Conservation (phyloP, 441 rosid genomes). For the Aquilaria agallochum region DNA sequence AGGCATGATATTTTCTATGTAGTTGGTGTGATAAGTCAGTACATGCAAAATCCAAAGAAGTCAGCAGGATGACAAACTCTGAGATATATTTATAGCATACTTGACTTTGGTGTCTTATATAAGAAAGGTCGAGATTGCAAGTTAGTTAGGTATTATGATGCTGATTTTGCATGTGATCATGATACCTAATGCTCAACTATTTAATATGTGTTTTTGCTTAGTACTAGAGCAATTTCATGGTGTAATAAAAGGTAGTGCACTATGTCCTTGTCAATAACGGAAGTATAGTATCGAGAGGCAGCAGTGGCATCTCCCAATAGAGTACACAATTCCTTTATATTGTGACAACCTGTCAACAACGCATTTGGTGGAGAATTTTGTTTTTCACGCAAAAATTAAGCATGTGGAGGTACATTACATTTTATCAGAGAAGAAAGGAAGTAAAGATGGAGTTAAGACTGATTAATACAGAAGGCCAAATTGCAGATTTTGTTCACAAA, state of each 20-base stretch:
- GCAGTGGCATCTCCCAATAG: neutral
- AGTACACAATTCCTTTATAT: too few species aligned
- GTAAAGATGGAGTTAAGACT: too few species aligned
- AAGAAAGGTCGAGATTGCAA: neutral
- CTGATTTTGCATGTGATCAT: constrained; percentile 1
- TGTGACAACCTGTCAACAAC: too few species aligned
- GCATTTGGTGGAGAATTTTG: too few species aligned
- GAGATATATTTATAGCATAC: constrained; percentile 6
- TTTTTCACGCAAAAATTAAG: too few species aligned
- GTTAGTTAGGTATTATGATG: constrained; percentile 6
- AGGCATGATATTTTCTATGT: neutral
- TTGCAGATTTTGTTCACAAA: too few species aligned
- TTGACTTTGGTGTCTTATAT: constrained; percentile 8
- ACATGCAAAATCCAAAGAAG: constrained; percentile 11
- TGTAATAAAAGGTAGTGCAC: neutral
- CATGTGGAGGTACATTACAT: too few species aligned
- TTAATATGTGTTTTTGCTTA: neutral
- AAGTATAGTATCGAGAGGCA: neutral
- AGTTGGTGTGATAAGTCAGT: constrained; percentile 11
- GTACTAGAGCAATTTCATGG: neutral
- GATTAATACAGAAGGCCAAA: too few species aligned
- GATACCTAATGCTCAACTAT: constrained; percentile 5
- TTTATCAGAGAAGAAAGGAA: too few species aligned
- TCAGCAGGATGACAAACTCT: neutral
- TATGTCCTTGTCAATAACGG: neutral